A percentile compares a stretch with the other conserved stretches of the same genome.
These are phyloP conservation scores for Fremontodendron californicum DNA, from an alignment of 345 rosid genomes.

Conservation along the genomic window DNA sequence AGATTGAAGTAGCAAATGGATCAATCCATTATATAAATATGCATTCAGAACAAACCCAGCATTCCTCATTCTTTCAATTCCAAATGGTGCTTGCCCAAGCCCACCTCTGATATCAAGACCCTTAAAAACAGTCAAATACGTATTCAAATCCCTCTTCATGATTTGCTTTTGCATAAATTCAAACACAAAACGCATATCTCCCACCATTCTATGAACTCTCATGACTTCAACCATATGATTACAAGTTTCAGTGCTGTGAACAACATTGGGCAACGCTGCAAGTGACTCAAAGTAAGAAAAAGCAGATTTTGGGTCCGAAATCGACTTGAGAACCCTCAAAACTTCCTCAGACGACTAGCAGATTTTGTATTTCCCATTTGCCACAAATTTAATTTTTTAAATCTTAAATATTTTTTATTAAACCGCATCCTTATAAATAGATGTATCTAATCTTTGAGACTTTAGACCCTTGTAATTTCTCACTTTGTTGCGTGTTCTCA, in stretches of 20 bases:
- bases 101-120: slow-evolving; percentile 57
- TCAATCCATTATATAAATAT: slow-evolving; percentile 75
- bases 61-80: slow-evolving; percentile 54
- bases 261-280: slow-evolving; percentile 38
- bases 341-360: slow-evolving; percentile 48
- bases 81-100: slow-evolving; percentile 51
- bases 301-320: slow-evolving; percentile 53
- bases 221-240: slow-evolving; percentile 77
- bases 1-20: slow-evolving; percentile 64
- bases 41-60: slow-evolving; percentile 69
- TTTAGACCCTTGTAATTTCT: no score
- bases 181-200: slow-evolving; percentile 68
- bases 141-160: slow-evolving; percentile 55
- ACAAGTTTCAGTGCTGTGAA: slow-evolving; percentile 65
- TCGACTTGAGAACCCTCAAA: slow-evolving; percentile 40
- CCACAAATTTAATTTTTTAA: no score
- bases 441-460: no score
- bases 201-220: slow-evolving; percentile 52
- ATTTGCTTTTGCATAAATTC: slow-evolving; percentile 74
- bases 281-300: slow-evolving; percentile 60
- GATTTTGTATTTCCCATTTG: slow-evolving; percentile 28
- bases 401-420: no score
- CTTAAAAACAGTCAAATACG: slow-evolving; percentile 65
- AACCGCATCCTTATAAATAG: no score
- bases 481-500: no score